Evolutionary conservation across 495 filamentous ascomycete genomes (phyloP).

Genomic region (Penicillium pancosmium): DNA sequence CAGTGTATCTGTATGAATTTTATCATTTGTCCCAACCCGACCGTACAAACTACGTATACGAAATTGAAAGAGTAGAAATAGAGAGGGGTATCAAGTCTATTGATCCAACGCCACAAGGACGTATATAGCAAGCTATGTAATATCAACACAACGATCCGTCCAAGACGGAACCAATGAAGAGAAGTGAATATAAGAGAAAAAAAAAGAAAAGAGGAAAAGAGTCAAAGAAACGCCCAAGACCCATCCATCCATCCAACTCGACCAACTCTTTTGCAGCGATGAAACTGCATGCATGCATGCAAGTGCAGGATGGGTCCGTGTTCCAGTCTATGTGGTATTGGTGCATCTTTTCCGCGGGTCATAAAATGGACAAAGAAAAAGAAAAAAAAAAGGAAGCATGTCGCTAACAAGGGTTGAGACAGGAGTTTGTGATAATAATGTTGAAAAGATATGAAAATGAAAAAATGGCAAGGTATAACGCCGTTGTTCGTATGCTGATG

Average conservation of each 20-base stretch:
- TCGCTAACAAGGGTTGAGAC: conserved; percentile 8
- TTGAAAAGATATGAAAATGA: not conserved
- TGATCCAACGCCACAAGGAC: not conserved
- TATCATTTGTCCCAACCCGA: no score
- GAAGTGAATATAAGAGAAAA: no score
- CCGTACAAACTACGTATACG: no score
- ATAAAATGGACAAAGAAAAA: conserved; percentile 8
- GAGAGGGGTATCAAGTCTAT: conserved; percentile 38
- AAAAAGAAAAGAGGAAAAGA: no score
- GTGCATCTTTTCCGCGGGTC: not conserved
- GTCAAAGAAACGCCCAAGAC: no score
- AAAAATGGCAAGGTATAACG: conserved; percentile 26
- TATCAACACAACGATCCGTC: no score
- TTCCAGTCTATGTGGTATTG: not conserved
- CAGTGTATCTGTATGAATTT: no score
- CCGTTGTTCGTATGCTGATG: conserved; percentile 34
- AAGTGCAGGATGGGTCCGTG: not conserved
- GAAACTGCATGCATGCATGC: no score
- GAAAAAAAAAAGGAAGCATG: conserved; percentile 15
- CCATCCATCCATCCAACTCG: no score
- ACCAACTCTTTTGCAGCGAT: no score
- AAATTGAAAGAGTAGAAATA: not conserved
- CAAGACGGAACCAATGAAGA: no score
- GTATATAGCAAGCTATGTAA: no score
- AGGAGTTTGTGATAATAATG: not conserved